Base-by-base conservation (phyloP, 345 rosid species). In the Dipteronia dyeriana region DNA sequence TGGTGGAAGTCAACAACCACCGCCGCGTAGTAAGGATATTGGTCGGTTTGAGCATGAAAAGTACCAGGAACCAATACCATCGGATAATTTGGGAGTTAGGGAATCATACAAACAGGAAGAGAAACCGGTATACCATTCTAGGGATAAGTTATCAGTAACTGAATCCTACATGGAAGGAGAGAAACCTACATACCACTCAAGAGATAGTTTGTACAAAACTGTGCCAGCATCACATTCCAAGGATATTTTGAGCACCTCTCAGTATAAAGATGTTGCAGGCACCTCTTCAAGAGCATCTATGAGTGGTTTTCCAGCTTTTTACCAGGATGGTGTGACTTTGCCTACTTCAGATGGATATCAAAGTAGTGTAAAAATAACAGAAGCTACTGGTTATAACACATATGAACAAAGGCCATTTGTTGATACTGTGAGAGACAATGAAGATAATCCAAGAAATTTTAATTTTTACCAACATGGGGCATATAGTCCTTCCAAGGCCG, bases 31-130 rank as follows among this genome's bases (percentile, higher is more conserved):
- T 64, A 65, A 63, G 60, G 85, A 86, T 63, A 63, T 85, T 39
- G 63, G 61, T 47, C 81, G 59, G 38, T 57, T 45, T 76, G 83
- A 82, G 78, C 76, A 66, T 45, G 91, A 84, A 57, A 75, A 66
- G 59, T 82, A 80, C 79, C 78, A 20, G 71, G 87, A 87, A 38
- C 66, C 85, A 67, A 45, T 78, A 59, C 77, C 78, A 62, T 78
- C 82, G 31, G 86, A 82, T 59, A 84, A 79, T 78, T 13, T 74
- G 23, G 51, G 53, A 29, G 56, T 57, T 41, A 74, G 62, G 71
- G 82, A 86, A 69, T 54, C 84, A 11, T 81, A 88, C 77, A 72
- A 75, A 76, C 82, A 76, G 63, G 83, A 75, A 70, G 84, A 85
- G 31, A 85, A 83, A 14, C 81, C 79, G 34, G 49, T 78, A 54